A percentile compares a stretch with the other conserved stretches of the same genome.
Conservation (phyloP, 345 rosid genomes). For the Draba incana region DNA sequence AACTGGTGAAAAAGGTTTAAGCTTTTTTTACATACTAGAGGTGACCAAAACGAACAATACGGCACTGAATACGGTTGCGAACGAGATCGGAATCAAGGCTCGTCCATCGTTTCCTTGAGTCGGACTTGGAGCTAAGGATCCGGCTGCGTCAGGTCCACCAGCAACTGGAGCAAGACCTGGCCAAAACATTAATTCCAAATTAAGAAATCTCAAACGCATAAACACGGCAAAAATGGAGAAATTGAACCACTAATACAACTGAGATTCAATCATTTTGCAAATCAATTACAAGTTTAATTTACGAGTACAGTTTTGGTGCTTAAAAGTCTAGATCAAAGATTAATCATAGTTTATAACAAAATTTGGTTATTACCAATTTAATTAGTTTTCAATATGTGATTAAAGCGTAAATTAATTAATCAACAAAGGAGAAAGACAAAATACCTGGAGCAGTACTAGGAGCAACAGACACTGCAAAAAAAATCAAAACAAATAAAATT, state of each 20-base stretch:
- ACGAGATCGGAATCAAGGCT: constrained; percentile 32
- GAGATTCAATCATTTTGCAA: not conserved
- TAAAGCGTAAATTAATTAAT: not conserved
- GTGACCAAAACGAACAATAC: constrained; percentile 21
- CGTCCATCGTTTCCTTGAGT: constrained; percentile 37
- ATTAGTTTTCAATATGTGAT: not conserved
- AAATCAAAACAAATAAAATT: not conserved
- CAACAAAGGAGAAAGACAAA: constrained; percentile 3
- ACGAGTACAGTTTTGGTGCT: not conserved
- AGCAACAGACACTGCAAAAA: constrained; percentile 35
- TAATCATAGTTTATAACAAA: not conserved
- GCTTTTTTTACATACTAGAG: not conserved
- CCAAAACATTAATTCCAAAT: not conserved
- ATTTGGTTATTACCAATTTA: not conserved
- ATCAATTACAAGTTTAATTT: not conserved
- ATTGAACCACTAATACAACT: too few species aligned
- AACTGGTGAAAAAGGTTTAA: constrained; percentile 18
- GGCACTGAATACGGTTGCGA: constrained; percentile 10
- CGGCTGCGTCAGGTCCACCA: constrained; percentile 31
- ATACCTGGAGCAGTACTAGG: constrained; percentile 42
- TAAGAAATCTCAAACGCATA: constrained; percentile 3
- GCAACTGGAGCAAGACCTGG: constrained; percentile 38
- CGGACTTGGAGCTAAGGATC: constrained; percentile 26
- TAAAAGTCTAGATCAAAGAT: not conserved
- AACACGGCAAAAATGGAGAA: not conserved